These are phyloP conservation scores for Pontederia paniculata DNA, from an alignment of 176 grass and related monocot species.

Conservation along the genomic window DNA sequence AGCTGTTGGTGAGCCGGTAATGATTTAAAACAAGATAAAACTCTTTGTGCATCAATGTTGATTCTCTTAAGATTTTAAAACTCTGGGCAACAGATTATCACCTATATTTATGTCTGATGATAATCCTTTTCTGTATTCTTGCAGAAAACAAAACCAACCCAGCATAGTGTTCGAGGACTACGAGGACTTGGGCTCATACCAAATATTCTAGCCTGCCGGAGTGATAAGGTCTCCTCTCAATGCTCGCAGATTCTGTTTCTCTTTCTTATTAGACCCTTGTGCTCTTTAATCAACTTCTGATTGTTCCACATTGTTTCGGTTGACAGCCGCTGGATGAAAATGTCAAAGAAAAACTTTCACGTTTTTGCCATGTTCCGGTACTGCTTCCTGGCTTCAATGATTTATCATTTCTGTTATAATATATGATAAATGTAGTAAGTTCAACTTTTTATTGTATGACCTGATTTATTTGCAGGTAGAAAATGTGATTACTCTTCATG, in stretches of 20 bases:
- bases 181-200: slow-evolving; percentile 30
- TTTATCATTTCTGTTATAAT: too few relatives aligned
- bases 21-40: too few relatives aligned
- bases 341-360: slow-evolving; percentile 35
- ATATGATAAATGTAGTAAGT: background rate
- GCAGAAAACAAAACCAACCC: slow-evolving; percentile 38
- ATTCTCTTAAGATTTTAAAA: too few relatives aligned
- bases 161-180: slow-evolving; percentile 35
- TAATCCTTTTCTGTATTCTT: too few relatives aligned
- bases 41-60: too few relatives aligned
- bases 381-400: background rate
- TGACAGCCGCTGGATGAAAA: slow-evolving; percentile 25
- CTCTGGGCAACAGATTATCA: too few relatives aligned
- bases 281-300: too few relatives aligned
- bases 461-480: slow-evolving; percentile 16
- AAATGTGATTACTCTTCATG: slow-evolving; percentile 31
- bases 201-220: slow-evolving; percentile 34
- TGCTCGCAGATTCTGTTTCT: too few relatives aligned
- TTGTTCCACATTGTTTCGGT: too few relatives aligned
- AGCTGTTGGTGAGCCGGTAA: slow-evolving; percentile 37
- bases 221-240: slow-evolving; percentile 19
- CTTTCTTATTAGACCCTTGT: too few relatives aligned
- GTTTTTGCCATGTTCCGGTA: slow-evolving; percentile 36
- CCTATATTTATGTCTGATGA: too few relatives aligned
- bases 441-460: too few relatives aligned